phyloP scores from a whole-genome alignment of 2,329 filamentous ascomycete genomes.

The Madurella mycetomatis region DNA sequence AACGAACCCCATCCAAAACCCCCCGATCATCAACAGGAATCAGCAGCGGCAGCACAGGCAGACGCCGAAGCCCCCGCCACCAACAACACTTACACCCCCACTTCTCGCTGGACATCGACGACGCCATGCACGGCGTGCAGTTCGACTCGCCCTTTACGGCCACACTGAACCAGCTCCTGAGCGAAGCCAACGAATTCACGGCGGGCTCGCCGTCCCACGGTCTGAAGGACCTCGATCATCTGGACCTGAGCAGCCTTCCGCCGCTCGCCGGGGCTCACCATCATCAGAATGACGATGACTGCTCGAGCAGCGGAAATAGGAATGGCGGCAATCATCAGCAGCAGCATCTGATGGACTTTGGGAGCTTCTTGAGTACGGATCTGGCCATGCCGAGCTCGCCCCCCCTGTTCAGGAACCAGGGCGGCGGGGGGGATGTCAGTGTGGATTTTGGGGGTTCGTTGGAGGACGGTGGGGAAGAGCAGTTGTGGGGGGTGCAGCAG shows the following conservation, averaged over 20 bases:
- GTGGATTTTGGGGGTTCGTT: slow-evolving; percentile 22
- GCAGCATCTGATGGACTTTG: slow-evolving; percentile 41
- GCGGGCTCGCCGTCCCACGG: slow-evolving; percentile 36
- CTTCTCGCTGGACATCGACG: slow-evolving; percentile 32
- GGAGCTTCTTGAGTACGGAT: slow-evolving; percentile 45
- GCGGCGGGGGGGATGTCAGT: slow-evolving; percentile 7
- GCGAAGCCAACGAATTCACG: slow-evolving; percentile 47
- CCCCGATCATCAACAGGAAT: slow-evolving; percentile 32
- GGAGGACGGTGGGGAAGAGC: too few species aligned
- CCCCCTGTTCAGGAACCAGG: slow-evolving; percentile 30
- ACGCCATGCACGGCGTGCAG: slow-evolving; percentile 21
- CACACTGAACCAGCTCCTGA: slow-evolving; percentile 60
- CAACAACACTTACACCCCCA: slow-evolving; percentile 25
- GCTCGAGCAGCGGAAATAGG: background rate
- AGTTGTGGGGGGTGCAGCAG: slow-evolving; percentile 17
- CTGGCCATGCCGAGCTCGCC: slow-evolving; percentile 45
- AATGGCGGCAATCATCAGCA: background rate
- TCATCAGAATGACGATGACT: slow-evolving; percentile 12
- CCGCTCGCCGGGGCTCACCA: slow-evolving; percentile 28
- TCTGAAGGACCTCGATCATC: slow-evolving; percentile 34
- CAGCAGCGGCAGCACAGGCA: slow-evolving; percentile 20
- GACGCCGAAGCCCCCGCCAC: slow-evolving; percentile 41
- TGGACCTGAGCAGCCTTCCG: slow-evolving; percentile 39
- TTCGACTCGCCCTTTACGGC: slow-evolving; percentile 57
- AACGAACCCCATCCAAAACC: slow-evolving; percentile 46